Evolutionary conservation across 2,329 filamentous ascomycete genomes (phyloP), one percentile per base, ranked within the genome.

Genomic region (Pleoardoris graminearum): DNA sequence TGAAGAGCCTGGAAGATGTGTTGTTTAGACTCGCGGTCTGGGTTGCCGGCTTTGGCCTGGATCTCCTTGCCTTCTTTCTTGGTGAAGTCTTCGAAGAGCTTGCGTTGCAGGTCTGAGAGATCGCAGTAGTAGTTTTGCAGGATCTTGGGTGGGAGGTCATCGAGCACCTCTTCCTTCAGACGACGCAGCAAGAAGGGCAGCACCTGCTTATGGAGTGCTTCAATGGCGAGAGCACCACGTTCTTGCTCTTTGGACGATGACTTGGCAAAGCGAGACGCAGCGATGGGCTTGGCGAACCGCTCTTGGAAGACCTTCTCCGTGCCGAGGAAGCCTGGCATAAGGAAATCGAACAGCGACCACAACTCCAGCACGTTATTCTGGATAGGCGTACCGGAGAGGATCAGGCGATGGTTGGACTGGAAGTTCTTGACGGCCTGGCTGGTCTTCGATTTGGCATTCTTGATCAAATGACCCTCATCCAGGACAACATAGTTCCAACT

Each of bases 71-170:
- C 87, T 71, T 99, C 93, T 62, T 91, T 95, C 81, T 89, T 95
- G 19, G 87, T 89, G 71, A 99, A 99, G 69, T 97, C 93, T 38
- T 97, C 94, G 65, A 99, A 99, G 0, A 99, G 83, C 71, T 90
- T 95, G 78, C 88, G 89, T 73, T 99, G 94, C 46, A 99, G 79
- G 51, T 99, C 94, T 66, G 91, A 96, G 16, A 96, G 86, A 68
- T 99, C 94, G 73, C 94, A 99, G 77, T 99, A 99, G 78, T 99
- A 99, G 74, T 99, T 99, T 72, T 99, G 94, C 46, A 99, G 79
- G 66, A 99, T 99, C 85, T 99, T 99, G 7, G 94, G 94, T 2
- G 94, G 94, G 7, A 99, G 80, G 66, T 99, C 94, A 63, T 99
- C 90, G 54, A 99, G 80, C 16, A 99, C 94, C 73, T 99, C 94